A percentile compares a stretch with the other conserved stretches of the same genome.
Evolutionary conservation across 306 rosid genomes (phyloP).

Genomic region (Pueraria montana): DNA sequence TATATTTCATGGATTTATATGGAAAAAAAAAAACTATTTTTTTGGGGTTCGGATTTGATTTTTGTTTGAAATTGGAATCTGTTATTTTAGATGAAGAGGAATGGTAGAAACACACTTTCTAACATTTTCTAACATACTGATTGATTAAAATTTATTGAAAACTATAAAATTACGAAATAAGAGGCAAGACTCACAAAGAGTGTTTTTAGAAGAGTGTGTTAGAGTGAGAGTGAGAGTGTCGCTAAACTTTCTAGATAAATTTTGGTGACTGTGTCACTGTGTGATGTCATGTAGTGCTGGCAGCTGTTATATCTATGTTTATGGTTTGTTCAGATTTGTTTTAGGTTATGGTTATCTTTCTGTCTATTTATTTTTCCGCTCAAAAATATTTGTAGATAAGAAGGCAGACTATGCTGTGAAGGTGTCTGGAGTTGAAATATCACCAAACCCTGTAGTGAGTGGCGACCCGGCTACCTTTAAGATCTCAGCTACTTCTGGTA

Average conservation of each 20-base stretch:
- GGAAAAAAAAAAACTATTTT: not conserved
- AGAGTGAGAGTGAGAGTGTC: not conserved
- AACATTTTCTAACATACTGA: no score
- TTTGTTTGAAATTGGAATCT: not conserved
- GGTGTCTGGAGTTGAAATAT: slow-evolving; percentile 69
- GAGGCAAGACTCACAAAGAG: not conserved
- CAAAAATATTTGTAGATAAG: slow-evolving; percentile 59
- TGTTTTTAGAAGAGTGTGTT: not conserved
- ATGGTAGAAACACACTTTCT: not conserved
- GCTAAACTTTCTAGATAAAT: not conserved
- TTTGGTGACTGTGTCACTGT: not conserved
- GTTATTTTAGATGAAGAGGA: not conserved
- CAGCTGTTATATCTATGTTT: not conserved
- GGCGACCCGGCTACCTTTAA: slow-evolving; percentile 80
- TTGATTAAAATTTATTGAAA: not conserved
- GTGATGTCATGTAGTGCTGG: slow-evolving; percentile 28
- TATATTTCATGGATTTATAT: slow-evolving; percentile 10
- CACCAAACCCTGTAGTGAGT: slow-evolving; percentile 73
- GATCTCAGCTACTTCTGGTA: slow-evolving; percentile 83
- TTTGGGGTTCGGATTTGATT: not conserved
- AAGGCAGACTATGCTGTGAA: slow-evolving; percentile 70
- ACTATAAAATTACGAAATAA: not conserved
- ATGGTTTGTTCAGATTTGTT: slow-evolving; percentile 27
- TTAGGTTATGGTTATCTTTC: slow-evolving; percentile 28
- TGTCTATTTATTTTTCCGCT: not conserved